Conservation (phyloP, 805 yeast species). For the Zygotorulaspora sp. region DNA sequence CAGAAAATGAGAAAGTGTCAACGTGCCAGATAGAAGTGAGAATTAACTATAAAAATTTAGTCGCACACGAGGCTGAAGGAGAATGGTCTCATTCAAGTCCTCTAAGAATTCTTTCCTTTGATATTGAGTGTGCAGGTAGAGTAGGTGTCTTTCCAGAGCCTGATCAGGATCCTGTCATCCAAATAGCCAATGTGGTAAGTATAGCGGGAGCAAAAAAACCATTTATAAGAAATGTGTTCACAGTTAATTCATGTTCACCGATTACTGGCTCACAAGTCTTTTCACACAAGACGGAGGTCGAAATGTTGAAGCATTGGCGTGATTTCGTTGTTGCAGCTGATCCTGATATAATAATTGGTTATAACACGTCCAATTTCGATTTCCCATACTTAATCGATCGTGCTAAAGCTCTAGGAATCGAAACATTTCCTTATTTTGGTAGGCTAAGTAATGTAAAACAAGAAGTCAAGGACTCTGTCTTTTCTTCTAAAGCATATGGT, state of each 20-base stretch:
- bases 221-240: constrained; percentile 89
- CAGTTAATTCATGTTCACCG: constrained; percentile 85
- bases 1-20: constrained; percentile 46
- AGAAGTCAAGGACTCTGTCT: constrained; percentile 73
- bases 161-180: constrained; percentile 88
- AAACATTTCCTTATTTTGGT: constrained; percentile 80
- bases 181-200: constrained; percentile 92
- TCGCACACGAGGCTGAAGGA: constrained; percentile 86
- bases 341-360: constrained; percentile 96
- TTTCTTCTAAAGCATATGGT: constrained; percentile 94
- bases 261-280: constrained; percentile 91
- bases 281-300: constrained; percentile 68
- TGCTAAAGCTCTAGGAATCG: constrained; percentile 64
- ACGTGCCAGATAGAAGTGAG: constrained; percentile 82
- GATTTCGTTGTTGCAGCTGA: constrained; percentile 80
- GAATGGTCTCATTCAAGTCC: constrained; percentile 94
- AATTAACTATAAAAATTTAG: constrained; percentile 60
- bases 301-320: constrained; percentile 81
- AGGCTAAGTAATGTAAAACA: constrained; percentile 65
- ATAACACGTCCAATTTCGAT: constrained; percentile 92
- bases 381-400: constrained; percentile 88
- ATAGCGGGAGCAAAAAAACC: constrained; percentile 73
- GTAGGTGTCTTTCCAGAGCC: constrained; percentile 96
- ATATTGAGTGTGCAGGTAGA: constrained; percentile 98
- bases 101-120: constrained; percentile 85